Conservation (phyloP, 2,329 filamentous ascomycete genomes). For the Aspergillus puulaauensis region DNA sequence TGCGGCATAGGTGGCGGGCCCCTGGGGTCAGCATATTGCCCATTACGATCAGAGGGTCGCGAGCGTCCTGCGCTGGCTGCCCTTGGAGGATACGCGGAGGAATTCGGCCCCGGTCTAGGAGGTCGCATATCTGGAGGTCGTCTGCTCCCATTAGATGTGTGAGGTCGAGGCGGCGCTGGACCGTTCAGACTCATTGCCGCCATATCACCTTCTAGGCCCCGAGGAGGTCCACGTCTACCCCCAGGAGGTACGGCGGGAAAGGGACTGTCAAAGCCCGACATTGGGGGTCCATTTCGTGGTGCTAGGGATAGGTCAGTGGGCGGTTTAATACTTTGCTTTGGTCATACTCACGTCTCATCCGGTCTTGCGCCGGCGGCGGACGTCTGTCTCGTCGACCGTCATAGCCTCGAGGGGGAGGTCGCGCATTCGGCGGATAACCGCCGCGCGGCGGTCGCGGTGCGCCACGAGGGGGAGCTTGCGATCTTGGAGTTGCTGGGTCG, state of each 20-base stretch:
- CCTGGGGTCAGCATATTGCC: constrained; percentile 27
- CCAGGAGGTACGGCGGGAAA: constrained; percentile 45
- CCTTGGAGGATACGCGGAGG: constrained; percentile 23
- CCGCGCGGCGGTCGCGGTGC: constrained; percentile 34
- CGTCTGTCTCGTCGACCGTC: constrained; percentile 27
- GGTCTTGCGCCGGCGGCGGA: constrained; percentile 31
- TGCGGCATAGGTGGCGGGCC: constrained; percentile 29
- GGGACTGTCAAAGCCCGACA: constrained; percentile 50
- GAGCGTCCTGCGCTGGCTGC: constrained; percentile 27
- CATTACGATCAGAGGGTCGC: constrained; percentile 18
- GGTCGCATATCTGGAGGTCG: constrained; percentile 31
- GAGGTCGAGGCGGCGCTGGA: constrained; percentile 33
- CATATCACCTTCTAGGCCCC: constrained; percentile 39
- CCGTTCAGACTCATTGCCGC: constrained; percentile 40
- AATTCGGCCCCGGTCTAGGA: constrained; percentile 23
- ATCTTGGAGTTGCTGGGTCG: constrained; percentile 25
- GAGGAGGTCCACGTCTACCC: constrained; percentile 28
- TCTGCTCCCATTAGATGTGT: constrained; percentile 36
- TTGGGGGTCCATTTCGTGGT: constrained; percentile 29
- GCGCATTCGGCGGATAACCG: constrained; percentile 27
- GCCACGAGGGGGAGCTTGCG: constrained; percentile 26
- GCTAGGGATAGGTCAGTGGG: constrained; percentile 16
- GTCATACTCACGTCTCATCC: constrained; percentile 33
- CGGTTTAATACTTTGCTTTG: not conserved
- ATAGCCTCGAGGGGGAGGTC: constrained; percentile 25